A percentile compares a stretch with the other conserved stretches of the same genome.
These are phyloP conservation scores for Lactifluus rugatus DNA, from an alignment of 768 basidiomycete genomes.

Conservation along the genomic window DNA sequence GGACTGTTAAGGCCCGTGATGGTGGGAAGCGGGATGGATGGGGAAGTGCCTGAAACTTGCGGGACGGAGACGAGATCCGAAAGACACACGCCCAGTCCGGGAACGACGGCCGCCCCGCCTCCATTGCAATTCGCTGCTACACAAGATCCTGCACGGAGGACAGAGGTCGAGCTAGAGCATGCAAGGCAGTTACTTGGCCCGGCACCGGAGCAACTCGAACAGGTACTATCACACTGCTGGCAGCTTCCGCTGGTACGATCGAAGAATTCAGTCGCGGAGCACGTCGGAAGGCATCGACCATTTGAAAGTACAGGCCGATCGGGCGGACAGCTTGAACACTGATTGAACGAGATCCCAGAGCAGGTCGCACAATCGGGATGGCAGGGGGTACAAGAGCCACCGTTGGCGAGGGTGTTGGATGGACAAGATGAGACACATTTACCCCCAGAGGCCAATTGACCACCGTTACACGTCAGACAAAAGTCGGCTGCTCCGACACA, in stretches of 20 bases:
- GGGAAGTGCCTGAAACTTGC: conserved; percentile 33
- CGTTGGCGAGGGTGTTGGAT: conserved; percentile 54
- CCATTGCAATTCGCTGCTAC: conserved; percentile 47
- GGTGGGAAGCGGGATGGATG: conserved; percentile 39
- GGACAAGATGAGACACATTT: conserved; percentile 73
- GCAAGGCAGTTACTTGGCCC: conserved; percentile 63
- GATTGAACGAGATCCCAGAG: conserved; percentile 65
- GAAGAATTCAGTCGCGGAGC: conserved; percentile 62
- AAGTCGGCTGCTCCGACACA: conserved; percentile 59
- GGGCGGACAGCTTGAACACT: conserved; percentile 65
- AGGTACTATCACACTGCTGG: conserved; percentile 63
- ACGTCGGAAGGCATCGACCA: conserved; percentile 72
- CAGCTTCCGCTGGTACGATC: conserved; percentile 56
- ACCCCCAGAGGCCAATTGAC: conserved; percentile 58
- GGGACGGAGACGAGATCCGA: conserved; percentile 58
- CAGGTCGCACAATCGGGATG: conserved; percentile 84
- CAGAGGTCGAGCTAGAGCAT: conserved; percentile 53
- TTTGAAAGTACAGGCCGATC: conserved; percentile 61
- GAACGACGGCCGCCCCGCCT: conserved; percentile 43
- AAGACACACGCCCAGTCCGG: conserved; percentile 71
- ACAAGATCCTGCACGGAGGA: conserved; percentile 60
- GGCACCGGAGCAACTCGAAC: conserved; percentile 66
- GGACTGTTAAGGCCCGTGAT: conserved; percentile 53
- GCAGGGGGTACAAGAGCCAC: conserved; percentile 61
- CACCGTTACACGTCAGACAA: conserved; percentile 64